phyloP scores from a whole-genome alignment of 2,329 filamentous ascomycete genomes.

The Botryotinia calthae region DNA sequence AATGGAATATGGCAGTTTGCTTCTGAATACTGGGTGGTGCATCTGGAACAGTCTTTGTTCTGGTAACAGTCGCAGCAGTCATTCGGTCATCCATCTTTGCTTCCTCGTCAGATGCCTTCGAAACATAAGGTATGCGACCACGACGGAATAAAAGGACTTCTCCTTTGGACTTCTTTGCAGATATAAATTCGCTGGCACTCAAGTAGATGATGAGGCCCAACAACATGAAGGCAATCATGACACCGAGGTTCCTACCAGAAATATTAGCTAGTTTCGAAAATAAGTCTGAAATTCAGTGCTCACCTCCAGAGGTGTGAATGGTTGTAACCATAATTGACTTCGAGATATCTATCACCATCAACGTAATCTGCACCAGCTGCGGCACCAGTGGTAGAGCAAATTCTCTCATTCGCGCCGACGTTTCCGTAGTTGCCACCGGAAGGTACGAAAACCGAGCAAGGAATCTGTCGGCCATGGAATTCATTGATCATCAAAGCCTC shows the following conservation, averaged over 20 bases:
- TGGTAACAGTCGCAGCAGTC: constrained; percentile 45
- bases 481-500: constrained; percentile 79
- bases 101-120: constrained; percentile 28
- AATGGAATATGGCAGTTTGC: constrained; percentile 54
- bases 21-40: constrained; percentile 36
- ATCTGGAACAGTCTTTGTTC: constrained; percentile 51
- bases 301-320: constrained; percentile 60
- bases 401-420: constrained; percentile 30
- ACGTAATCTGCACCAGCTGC: constrained; percentile 52
- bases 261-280: constrained; percentile 31
- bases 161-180: constrained; percentile 71
- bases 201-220: constrained; percentile 65
- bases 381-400: constrained; percentile 60
- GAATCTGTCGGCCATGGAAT: constrained; percentile 47
- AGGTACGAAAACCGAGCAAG: constrained; percentile 32
- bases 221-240: constrained; percentile 61
- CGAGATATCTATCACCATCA: constrained; percentile 58
- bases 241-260: constrained; percentile 58
- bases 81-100: constrained; percentile 27
- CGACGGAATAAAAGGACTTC: constrained; percentile 74
- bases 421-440: constrained; percentile 28
- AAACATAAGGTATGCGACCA: constrained; percentile 49
- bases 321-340: constrained; percentile 55
- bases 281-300: background rate
- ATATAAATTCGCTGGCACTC: constrained; percentile 59